Conservation (phyloP, 2,329 filamentous ascomycete genomes). For the Verticillium longisporum region DNA sequence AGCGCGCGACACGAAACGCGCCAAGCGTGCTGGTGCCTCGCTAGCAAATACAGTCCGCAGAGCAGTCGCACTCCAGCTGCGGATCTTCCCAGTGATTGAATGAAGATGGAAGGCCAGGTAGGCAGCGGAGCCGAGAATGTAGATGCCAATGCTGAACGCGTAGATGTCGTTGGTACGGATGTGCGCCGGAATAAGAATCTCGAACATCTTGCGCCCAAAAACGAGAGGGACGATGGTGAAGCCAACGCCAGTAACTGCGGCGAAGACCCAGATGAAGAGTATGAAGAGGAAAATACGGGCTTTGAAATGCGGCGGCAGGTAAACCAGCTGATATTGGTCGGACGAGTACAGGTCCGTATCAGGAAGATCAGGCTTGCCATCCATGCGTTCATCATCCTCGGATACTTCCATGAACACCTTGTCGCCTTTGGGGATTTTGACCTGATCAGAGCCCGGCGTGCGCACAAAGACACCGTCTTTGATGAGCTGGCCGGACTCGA, state of each 20-base stretch:
- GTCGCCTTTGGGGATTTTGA: conserved; percentile 82
- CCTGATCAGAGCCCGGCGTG: conserved; percentile 90
- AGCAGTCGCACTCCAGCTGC: conserved; percentile 19
- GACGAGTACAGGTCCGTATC: conserved; percentile 47
- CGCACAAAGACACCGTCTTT: conserved; percentile 78
- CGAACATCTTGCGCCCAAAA: conserved; percentile 75
- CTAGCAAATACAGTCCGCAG: conserved; percentile 20
- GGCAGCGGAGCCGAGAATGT: conserved; percentile 62
- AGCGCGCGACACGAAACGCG: conserved; percentile 21
- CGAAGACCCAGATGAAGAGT: conserved; percentile 86
- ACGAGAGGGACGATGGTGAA: conserved; percentile 82
- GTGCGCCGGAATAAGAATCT: conserved; percentile 61
- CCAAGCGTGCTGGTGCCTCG: conserved; percentile 20
- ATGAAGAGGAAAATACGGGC: conserved; percentile 79
- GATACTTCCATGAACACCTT: conserved; percentile 74
- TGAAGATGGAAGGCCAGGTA: conserved; percentile 54
- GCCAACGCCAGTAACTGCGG: conserved; percentile 76
- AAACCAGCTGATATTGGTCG: conserved; percentile 63
- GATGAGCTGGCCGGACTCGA: conserved; percentile 46
- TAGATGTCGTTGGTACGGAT: conserved; percentile 90
- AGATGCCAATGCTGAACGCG: conserved; percentile 86
- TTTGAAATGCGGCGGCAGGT: conserved; percentile 80
- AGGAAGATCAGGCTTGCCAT: conserved; percentile 52
- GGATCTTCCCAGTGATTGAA: conserved; percentile 25
- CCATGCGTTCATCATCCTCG: conserved; percentile 57